Percentiles rank a stretch among this genome's conserved stretches.
These are phyloP conservation scores for Cyclotella cryptica DNA, from an alignment of 108 stramenopile species.

Conservation along the genomic window DNA sequence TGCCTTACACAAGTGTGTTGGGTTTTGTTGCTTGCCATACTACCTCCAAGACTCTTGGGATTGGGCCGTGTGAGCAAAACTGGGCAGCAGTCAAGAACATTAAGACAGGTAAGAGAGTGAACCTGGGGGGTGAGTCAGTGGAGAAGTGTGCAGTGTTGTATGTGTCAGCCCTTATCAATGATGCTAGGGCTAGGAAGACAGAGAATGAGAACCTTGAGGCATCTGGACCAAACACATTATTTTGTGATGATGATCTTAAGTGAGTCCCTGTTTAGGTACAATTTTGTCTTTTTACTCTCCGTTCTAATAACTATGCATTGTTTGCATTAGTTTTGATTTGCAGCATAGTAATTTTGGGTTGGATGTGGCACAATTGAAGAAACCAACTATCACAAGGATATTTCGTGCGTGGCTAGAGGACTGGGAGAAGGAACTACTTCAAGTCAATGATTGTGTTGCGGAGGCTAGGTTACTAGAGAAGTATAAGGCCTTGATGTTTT, in stretches of 20 bases:
- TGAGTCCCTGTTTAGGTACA: not conserved
- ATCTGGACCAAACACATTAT: not conserved
- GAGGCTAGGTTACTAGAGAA: too few relatives aligned
- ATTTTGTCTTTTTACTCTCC: too few relatives aligned
- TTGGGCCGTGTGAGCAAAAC: not conserved
- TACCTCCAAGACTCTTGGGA: not conserved
- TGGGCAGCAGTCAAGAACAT: not conserved
- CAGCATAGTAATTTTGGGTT: too few relatives aligned
- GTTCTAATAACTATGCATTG: too few relatives aligned
- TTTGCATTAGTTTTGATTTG: too few relatives aligned
- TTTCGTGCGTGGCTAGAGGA: too few relatives aligned
- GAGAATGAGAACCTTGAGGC: not conserved
- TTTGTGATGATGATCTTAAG: not conserved
- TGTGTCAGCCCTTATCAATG: not conserved
- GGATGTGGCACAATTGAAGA: too few relatives aligned
- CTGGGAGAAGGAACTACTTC: too few relatives aligned
- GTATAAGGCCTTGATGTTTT: too few relatives aligned
- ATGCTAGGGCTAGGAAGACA: not conserved
- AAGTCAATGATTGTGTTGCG: too few relatives aligned
- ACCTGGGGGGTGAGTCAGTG: not conserved
- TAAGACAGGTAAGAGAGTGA: conserved; percentile 4
- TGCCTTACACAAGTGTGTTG: conserved; percentile 5
- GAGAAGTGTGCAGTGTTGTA: not conserved
- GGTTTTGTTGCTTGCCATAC: not conserved
- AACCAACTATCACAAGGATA: too few relatives aligned